Base-by-base conservation (phyloP, 1,139 yeast genomes). In the Pneumocystis canis region DNA sequence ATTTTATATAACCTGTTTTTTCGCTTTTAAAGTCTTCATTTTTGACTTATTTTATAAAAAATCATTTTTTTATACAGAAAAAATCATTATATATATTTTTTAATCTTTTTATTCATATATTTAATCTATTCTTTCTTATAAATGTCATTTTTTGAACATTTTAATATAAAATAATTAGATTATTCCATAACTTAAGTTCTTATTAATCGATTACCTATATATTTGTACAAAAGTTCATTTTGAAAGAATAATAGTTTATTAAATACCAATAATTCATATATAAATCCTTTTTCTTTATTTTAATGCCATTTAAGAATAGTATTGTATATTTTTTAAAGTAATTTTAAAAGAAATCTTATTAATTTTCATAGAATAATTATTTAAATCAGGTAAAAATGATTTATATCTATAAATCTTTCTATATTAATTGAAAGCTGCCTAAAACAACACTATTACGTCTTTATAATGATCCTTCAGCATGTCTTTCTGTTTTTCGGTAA, bases 401-500 rank as follows among this genome's bases (percentile, higher is more conserved):
- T 5, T 47, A 9, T 9, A 25, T 25, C 2, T 9, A 11, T 47
- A 11, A 20, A 18, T 9, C 30, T 25, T 3, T 9, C 3, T 47
- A 47, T 47, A 47, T 25, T 25, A 16, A 11, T 11, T 25, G 25
- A 5, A 25, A 87, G 25, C 82, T 92, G 20, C 96, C 97, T 1
- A 89, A 85, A 70, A 78, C 85, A 6, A 89, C 89, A 18, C 90
- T 89, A 69, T 80, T 85, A 31, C 81, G 90, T 70, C 79, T 92
- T 33, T 92, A 87, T 73, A 80, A 79, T 66, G 78, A 82, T 62
- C 96, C 98, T 2, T 96, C 97, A 18, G 89, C 98, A 64, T 90
- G 97, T 72, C 77, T 92, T 61, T 95, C 98, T 2, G 85, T 92
- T 25, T 47, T 47, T 25, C 54, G 54, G 54, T 47, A 47, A 25